Evolutionary conservation across 176 grass and related monocot species (phyloP), one percentile per base, ranked within the genome.

Genomic region (Echinochloa phyllopogon): DNA sequence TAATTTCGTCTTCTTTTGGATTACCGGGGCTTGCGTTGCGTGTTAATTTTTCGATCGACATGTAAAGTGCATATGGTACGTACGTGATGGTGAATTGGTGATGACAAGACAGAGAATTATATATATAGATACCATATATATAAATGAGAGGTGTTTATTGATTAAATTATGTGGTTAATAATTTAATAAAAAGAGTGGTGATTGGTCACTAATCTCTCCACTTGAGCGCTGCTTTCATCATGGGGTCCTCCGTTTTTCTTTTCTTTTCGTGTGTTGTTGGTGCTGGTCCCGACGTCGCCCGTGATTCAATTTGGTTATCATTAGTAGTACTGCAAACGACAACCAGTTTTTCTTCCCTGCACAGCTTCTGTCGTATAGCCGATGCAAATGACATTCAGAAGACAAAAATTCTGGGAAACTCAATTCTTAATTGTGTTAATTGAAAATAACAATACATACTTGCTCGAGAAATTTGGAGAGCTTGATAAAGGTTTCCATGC

Each of bases 231-330:
- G 58, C 48, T 48, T 49, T 77, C 58, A 84, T 49, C 45, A 63
- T 41, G 79, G 78, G 83, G 29, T 63, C 65, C 25, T 16, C 18
- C 18, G 21, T 3, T 23, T 82, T 77, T 49, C 9, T 77, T 64
- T 60, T 33, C 49, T 77, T 77, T 86, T 42, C 23, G 29, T 48
- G 47, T 67, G 65, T 48, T 49, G 63, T 40, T 29, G 65, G 24
- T 33, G 65, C 47, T 70, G 87, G 62, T 86, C 78, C 88, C 47
- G 64, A 12, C 65, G 25, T 65, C 25, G 65, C 56, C 76, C 72
- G 27, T 73, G 72, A 38, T 76, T 82, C 78, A 77, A 77, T 72
- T 77, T 64, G 72, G 25, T 5, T 61, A 77, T 86, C 45, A 90
- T 77, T 82, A 65, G 23, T 77, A 25, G 51, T 81, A 55, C 79